A percentile compares a stretch with the other conserved stretches of the same genome.
Evolutionary conservation across 176 grass and related monocot species (phyloP).

Genomic region (Zea luxurians): DNA sequence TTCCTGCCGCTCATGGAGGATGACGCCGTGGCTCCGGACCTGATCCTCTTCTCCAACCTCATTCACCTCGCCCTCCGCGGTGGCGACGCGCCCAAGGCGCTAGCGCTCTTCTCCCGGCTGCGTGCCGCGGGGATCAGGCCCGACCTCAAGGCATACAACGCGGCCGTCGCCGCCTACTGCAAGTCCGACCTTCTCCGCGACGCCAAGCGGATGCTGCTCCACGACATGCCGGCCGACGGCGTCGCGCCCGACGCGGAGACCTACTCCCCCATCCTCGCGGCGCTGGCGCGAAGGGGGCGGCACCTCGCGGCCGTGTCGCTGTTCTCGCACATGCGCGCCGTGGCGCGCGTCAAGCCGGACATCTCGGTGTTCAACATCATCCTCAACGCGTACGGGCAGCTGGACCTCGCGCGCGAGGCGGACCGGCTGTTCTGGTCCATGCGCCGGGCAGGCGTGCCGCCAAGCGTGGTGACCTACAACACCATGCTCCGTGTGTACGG

Average conservation of each 20-base stretch:
- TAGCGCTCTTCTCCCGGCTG: conserved; percentile 87
- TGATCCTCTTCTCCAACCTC: conserved; percentile 81
- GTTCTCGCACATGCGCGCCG: conserved; percentile 76
- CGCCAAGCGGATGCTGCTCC: conserved; percentile 62
- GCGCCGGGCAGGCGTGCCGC: conserved; percentile 61
- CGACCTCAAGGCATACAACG: conserved; percentile 84
- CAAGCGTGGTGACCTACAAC: conserved; percentile 85
- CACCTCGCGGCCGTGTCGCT: conserved; percentile 83
- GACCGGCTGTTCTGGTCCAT: conserved; percentile 93
- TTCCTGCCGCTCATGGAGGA: conserved; percentile 82
- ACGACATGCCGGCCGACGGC: conserved; percentile 65
- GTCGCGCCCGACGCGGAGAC: conserved; percentile 66
- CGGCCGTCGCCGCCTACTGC: conserved; percentile 63
- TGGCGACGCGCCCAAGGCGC: conserved; percentile 68
- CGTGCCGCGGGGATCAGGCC: conserved; percentile 54
- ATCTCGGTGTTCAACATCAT: conserved; percentile 84
- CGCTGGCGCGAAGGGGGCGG: conserved; percentile 61
- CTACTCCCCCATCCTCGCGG: conserved; percentile 78
- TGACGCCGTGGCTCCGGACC: conserved; percentile 61
- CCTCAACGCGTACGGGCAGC: conserved; percentile 87
- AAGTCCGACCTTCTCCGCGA: conserved; percentile 64
- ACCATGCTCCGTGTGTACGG: conserved; percentile 96
- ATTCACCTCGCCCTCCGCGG: conserved; percentile 71
- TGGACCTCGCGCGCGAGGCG: conserved; percentile 76
- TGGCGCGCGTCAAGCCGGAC: conserved; percentile 64